phyloP scores from a whole-genome alignment of 2,329 filamentous ascomycete genomes.

The Alternaria brassicicola region DNA sequence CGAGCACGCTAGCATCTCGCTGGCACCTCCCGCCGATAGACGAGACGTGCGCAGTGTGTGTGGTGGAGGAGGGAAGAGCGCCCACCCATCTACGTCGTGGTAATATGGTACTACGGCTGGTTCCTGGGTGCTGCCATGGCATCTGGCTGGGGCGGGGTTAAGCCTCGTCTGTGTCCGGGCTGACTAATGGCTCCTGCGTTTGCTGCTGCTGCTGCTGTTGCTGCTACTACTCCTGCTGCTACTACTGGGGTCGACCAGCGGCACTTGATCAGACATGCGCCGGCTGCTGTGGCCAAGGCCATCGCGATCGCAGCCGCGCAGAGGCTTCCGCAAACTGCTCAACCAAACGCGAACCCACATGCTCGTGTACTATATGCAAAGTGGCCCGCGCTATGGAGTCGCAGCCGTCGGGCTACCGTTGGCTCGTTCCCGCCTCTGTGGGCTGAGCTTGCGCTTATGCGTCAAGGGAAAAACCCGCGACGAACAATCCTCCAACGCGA shows the following conservation, averaged over 20 bases:
- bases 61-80: not conserved
- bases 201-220: too few species aligned
- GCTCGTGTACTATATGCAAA: slow-evolving; percentile 8
- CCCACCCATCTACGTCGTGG: not conserved
- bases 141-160: not conserved
- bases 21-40: slow-evolving; percentile 11
- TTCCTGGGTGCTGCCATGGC: not conserved
- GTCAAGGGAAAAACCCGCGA: not conserved
- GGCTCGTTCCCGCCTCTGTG: slow-evolving; percentile 2
- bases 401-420: slow-evolving; percentile 7
- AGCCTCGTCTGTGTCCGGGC: not conserved
- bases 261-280: not conserved
- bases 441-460: slow-evolving; percentile 1
- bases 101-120: not conserved
- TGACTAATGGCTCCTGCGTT: not conserved
- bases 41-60: too few species aligned
- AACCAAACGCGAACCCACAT: slow-evolving; percentile 7
- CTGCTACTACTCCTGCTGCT: too few species aligned
- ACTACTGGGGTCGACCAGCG: not conserved
- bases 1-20: slow-evolving; percentile 11
- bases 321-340: slow-evolving; percentile 7
- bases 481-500: not conserved
- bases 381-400: not conserved
- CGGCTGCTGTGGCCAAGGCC: slow-evolving; percentile 1
- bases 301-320: slow-evolving; percentile 9